These are phyloP conservation scores for Candida albicans DNA, from an alignment of 1,139 yeast genomes.

Conservation along the genomic window DNA sequence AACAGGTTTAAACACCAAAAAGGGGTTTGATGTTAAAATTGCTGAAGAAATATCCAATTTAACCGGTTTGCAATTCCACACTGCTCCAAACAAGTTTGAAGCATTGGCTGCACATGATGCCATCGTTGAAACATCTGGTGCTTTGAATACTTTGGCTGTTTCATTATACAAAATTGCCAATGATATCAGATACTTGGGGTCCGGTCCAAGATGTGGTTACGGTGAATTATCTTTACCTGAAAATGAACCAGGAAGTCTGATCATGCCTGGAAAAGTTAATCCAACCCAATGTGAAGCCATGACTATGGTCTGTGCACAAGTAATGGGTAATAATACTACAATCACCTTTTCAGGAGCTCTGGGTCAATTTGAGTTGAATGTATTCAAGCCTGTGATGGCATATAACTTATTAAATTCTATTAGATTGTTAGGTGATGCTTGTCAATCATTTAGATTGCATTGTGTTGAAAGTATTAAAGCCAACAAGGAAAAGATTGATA, in stretches of 20 bases:
- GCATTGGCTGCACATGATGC: conserved; percentile 99
- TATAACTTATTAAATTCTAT: conserved; percentile 84
- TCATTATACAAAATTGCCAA: conserved; percentile 95
- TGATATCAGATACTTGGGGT: conserved; percentile 96
- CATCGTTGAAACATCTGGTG: conserved; percentile 95
- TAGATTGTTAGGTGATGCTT: conserved; percentile 86
- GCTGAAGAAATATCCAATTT: conserved; percentile 77
- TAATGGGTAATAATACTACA: conserved; percentile 92
- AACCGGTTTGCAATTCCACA: conserved; percentile 84
- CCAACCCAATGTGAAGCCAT: conserved; percentile 99
- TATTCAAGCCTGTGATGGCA: conserved; percentile 95
- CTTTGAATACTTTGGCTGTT: conserved; percentile 90
- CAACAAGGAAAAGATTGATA: conserved; percentile 81
- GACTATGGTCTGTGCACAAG: conserved; percentile 98
- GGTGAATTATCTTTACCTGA: conserved; percentile 95
- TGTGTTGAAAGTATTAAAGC: conserved; percentile 95
- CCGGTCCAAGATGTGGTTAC: conserved; percentile 99
- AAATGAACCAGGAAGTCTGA: conserved; percentile 98
- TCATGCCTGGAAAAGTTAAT: conserved; percentile 99
- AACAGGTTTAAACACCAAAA: conserved; percentile 91
- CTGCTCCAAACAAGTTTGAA: conserved; percentile 98
- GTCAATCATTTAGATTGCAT: conserved; percentile 83
- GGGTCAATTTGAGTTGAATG: conserved; percentile 97
- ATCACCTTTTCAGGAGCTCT: conserved; percentile 97
- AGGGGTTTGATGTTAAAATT: conserved; percentile 83